These are phyloP conservation scores for Raffaelea ambrosiae DNA, from an alignment of 2,329 filamentous ascomycete species.

Conservation along the genomic window DNA sequence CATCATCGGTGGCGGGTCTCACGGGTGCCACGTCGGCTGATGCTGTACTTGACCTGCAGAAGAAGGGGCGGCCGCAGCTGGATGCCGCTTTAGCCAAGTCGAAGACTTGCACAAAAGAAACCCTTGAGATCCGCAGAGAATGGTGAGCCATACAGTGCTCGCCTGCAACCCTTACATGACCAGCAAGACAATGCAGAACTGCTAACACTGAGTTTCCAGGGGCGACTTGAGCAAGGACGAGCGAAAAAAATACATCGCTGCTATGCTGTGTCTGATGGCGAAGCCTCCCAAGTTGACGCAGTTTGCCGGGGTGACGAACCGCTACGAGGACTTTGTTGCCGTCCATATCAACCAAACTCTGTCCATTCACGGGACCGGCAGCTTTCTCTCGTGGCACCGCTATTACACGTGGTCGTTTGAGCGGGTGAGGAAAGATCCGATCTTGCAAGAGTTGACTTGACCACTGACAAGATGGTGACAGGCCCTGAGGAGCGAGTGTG, in stretches of 20 bases:
- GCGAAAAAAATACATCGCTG: constrained; percentile 22
- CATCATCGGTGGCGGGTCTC: no score
- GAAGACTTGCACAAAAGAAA: constrained; percentile 22
- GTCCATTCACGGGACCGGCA: constrained; percentile 22
- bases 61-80: constrained; percentile 17
- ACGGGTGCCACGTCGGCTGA: constrained; percentile 8
- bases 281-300: constrained; percentile 22
- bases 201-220: constrained; percentile 13
- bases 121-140: constrained; percentile 20
- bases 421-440: constrained; percentile 19
- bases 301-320: constrained; percentile 8
- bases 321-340: constrained; percentile 24
- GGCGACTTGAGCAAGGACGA: constrained; percentile 18
- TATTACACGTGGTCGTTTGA: constrained; percentile 30
- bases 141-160: constrained; percentile 14
- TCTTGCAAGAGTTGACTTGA: no score
- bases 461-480: not conserved
- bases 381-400: constrained; percentile 34
- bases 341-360: constrained; percentile 27
- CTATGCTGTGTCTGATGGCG: constrained; percentile 22
- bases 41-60: constrained; percentile 19
- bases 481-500: constrained; percentile 24
- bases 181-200: no score
- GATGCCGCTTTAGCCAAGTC: constrained; percentile 20
- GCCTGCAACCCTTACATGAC: no score